Evolutionary conservation across 352 stramenopile genomes (phyloP).

Genomic region (Blastocystis hominis): DNA sequence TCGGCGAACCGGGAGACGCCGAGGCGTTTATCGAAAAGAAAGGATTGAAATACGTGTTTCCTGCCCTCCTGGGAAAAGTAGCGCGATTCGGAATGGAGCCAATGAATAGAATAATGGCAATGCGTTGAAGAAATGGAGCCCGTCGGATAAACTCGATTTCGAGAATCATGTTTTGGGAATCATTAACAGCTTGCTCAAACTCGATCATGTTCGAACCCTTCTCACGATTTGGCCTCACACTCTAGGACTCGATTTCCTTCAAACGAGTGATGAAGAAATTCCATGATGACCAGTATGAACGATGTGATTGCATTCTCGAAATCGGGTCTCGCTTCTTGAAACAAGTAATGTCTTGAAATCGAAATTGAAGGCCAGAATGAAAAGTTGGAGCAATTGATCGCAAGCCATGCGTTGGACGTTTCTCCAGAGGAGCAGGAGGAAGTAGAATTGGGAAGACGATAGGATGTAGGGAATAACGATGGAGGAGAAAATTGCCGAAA

Average conservation of each 20-base stretch:
- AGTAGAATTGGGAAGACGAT: neutral
- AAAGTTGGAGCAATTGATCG: neutral
- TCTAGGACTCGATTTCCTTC: conserved; percentile 22
- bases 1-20: neutral
- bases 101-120: conserved; percentile 24
- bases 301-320: conserved; percentile 8
- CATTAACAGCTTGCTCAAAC: neutral
- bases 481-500: conserved; percentile 12
- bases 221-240: neutral
- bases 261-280: conserved; percentile 57
- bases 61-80: neutral
- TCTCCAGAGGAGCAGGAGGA: neutral
- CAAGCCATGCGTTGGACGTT: neutral
- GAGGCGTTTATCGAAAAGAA: conserved; percentile 21
- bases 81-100: neutral
- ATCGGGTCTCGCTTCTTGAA: neutral
- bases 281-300: conserved; percentile 22
- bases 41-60: conserved; percentile 17
- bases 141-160: conserved; percentile 23
- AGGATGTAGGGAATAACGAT: neutral
- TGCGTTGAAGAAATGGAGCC: neutral
- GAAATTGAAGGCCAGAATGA: conserved; percentile 1
- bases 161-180: conserved; percentile 28
- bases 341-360: neutral
- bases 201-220: neutral